These are phyloP conservation scores for Globisporangium middletonii DNA, from an alignment of 352 stramenopile species.

Conservation along the genomic window DNA sequence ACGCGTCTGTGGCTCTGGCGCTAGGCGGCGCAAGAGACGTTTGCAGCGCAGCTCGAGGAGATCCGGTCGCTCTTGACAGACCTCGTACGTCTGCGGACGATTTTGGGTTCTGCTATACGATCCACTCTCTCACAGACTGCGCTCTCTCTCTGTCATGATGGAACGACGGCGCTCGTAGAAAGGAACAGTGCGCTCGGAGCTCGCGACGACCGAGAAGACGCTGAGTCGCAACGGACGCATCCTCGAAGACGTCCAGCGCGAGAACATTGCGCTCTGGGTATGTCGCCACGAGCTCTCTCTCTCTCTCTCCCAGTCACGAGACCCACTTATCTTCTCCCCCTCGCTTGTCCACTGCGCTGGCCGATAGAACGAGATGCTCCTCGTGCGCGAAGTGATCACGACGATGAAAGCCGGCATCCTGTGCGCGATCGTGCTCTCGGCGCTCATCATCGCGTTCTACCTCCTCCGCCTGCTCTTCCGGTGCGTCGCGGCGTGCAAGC, in stretches of 20 bases:
- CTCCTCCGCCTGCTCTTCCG: slow-evolving; percentile 60
- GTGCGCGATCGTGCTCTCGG: slow-evolving; percentile 61
- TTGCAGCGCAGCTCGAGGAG: slow-evolving; percentile 45
- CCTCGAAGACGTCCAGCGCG: slow-evolving; percentile 34
- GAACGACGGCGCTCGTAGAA: slow-evolving; percentile 16
- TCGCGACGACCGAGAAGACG: slow-evolving; percentile 24
- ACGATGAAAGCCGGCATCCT: slow-evolving; percentile 84
- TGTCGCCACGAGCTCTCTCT: not conserved
- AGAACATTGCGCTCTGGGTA: slow-evolving; percentile 51
- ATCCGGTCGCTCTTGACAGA: slow-evolving; percentile 44
- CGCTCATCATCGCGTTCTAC: slow-evolving; percentile 69
- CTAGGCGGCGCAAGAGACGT: slow-evolving; percentile 40
- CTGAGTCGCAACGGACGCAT: slow-evolving; percentile 25
- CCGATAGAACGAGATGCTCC: slow-evolving; percentile 64
- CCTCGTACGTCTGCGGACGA: slow-evolving; percentile 20
- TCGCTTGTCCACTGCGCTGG: not conserved
- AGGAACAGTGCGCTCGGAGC: slow-evolving; percentile 25
- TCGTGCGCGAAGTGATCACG: slow-evolving; percentile 78
- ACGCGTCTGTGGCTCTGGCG: not conserved
- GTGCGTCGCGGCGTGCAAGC: slow-evolving; percentile 64
- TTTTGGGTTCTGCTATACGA: too few species aligned
- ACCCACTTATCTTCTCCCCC: not conserved
- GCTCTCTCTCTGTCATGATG: too few species aligned
- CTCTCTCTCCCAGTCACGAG: not conserved
- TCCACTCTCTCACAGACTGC: too few species aligned